These are phyloP conservation scores for Scalesia atractyloides DNA, from an alignment of 129 eudicot species.

Conservation along the genomic window DNA sequence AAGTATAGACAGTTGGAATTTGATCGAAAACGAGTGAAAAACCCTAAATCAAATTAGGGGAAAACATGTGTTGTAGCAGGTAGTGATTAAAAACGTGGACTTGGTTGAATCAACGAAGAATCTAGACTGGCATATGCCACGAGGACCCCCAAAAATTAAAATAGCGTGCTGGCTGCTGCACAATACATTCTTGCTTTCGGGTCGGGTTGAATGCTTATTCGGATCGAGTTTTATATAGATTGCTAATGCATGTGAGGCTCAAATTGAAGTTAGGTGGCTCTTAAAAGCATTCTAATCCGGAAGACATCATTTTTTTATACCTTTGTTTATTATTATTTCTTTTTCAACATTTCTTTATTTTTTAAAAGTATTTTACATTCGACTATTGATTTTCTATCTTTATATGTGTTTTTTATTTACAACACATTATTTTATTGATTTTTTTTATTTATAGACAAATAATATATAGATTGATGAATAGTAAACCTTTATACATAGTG, in stretches of 20 bases:
- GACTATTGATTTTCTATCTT: too few species aligned
- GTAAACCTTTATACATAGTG: too few species aligned
- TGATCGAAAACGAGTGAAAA: slow-evolving; percentile 2
- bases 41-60: slow-evolving; percentile 29
- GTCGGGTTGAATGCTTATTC: background rate
- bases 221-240: background rate
- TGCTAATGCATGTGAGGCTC: background rate
- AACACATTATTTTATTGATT: too few species aligned
- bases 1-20: slow-evolving; percentile 17
- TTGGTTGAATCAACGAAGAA: slow-evolving; percentile 24
- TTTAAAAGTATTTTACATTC: too few species aligned
- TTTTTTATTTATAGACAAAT: too few species aligned
- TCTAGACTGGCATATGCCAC: slow-evolving; percentile 22
- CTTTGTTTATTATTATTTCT: too few species aligned
- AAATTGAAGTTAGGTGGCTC: background rate
- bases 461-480: too few species aligned
- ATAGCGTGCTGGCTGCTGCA: too few species aligned
- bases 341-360: too few species aligned
- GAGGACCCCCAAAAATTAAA: background rate
- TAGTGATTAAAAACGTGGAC: background rate
- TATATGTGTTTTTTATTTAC: too few species aligned
- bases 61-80: slow-evolving; percentile 14
- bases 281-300: too few species aligned
- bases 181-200: background rate
- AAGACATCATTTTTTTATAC: too few species aligned